A percentile compares a stretch with the other conserved stretches of the same genome.
phyloP scores from a whole-genome alignment of 345 rosid genomes.

The Luvunga scandens region DNA sequence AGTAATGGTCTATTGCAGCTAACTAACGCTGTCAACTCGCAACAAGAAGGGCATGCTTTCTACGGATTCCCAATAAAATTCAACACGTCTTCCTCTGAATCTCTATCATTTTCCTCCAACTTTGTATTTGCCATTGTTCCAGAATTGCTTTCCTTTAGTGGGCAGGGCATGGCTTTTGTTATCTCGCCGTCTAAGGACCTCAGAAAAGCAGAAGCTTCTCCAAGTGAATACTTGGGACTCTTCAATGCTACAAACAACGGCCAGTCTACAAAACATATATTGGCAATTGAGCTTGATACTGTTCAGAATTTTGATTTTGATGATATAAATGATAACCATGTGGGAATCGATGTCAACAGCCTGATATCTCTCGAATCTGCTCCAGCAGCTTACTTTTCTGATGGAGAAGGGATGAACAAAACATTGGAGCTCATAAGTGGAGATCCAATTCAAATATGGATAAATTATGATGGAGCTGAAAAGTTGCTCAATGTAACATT shows the following conservation, averaged over 20 bases:
- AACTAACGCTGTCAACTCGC: conserved; percentile 35
- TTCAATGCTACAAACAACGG: conserved; percentile 43
- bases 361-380: conserved; percentile 23
- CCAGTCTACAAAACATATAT: conserved; percentile 35
- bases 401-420: conserved; percentile 4
- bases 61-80: background rate
- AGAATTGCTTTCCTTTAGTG: conserved; percentile 18
- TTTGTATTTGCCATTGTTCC: conserved; percentile 43
- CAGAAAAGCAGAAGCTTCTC: background rate
- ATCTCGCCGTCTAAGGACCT: conserved; percentile 33
- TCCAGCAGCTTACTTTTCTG: conserved; percentile 36
- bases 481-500: conserved; percentile 32
- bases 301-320: conserved; percentile 33
- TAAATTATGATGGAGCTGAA: conserved; percentile 41
- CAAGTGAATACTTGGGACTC: conserved; percentile 40
- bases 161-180: conserved; percentile 45
- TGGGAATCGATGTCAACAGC: conserved; percentile 51
- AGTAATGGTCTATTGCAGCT: conserved; percentile 52
- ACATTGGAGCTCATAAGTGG: conserved; percentile 30
- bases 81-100: background rate
- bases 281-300: conserved; percentile 56
- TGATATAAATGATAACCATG: conserved; percentile 48
- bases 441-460: conserved; percentile 44
- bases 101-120: conserved; percentile 36
- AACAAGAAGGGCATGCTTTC: conserved; percentile 8